Conservation (phyloP, 805 yeast genomes). For the Pachysolen tannophilus region DNA sequence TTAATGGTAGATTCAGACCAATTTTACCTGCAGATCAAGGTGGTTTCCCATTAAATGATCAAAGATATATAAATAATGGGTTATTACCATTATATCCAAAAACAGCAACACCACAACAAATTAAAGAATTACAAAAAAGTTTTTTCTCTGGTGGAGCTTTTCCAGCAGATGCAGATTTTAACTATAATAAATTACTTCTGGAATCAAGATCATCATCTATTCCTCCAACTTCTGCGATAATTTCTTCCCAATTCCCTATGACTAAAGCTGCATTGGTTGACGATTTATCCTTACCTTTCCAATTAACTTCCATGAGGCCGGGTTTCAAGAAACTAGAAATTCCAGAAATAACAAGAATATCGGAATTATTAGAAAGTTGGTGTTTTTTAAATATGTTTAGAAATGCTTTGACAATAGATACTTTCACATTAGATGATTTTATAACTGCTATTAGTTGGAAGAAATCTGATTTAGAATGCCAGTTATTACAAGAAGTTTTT, state of each 20-base stretch:
- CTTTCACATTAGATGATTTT: slow-evolving; percentile 76
- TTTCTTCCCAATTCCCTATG: background rate
- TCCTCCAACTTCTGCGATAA: background rate
- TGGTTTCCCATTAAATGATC: slow-evolving; percentile 34
- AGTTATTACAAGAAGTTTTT: slow-evolving; percentile 56
- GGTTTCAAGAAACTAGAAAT: slow-evolving; percentile 14
- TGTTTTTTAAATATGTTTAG: slow-evolving; percentile 65
- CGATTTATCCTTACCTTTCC: slow-evolving; percentile 23
- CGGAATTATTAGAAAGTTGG: slow-evolving; percentile 63
- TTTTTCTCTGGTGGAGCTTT: background rate
- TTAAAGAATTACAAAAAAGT: background rate
- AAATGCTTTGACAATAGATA: slow-evolving; percentile 54
- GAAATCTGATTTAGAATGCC: slow-evolving; percentile 36
- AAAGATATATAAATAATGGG: slow-evolving; percentile 12
- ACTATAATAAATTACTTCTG: no score
- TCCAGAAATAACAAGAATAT: slow-evolving; percentile 14
- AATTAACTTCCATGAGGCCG: slow-evolving; percentile 18
- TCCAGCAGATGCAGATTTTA: no score
- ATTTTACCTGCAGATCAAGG: slow-evolving; percentile 30
- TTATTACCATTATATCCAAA: slow-evolving; percentile 6
- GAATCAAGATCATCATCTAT: slow-evolving; percentile 1
- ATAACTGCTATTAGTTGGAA: slow-evolving; percentile 47
- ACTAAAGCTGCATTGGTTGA: slow-evolving; percentile 13
- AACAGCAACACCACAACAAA: slow-evolving; percentile 6
- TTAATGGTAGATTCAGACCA: background rate